Conservation (phyloP, 306 rosid genomes). For the Mucuna pruriens region DNA sequence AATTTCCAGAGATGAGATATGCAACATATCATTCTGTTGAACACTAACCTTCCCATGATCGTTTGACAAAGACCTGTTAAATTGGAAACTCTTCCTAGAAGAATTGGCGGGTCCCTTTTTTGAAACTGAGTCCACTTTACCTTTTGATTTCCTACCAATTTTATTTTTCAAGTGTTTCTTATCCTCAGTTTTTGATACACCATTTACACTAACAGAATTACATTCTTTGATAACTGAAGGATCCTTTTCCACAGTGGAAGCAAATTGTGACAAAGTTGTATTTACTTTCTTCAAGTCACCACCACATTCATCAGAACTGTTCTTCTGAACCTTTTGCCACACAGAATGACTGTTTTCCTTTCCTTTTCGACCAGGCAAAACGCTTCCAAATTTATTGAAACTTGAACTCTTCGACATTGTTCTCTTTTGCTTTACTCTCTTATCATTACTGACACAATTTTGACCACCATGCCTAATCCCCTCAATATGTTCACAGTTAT, state of each 20-base stretch:
- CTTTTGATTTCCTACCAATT: slow-evolving; percentile 56
- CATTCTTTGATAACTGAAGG: slow-evolving; percentile 46
- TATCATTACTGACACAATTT: slow-evolving; percentile 44
- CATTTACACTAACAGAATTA: slow-evolving; percentile 40
- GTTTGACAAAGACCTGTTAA: slow-evolving; percentile 44
- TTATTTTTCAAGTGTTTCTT: slow-evolving; percentile 56
- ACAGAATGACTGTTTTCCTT: slow-evolving; percentile 74
- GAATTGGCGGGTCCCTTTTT: slow-evolving; percentile 52
- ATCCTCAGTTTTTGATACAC: slow-evolving; percentile 45
- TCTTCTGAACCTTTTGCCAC: slow-evolving; percentile 89
- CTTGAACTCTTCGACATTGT: slow-evolving; percentile 48
- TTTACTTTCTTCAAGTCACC: slow-evolving; percentile 56
- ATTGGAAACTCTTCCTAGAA: slow-evolving; percentile 55
- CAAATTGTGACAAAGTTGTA: slow-evolving; percentile 44
- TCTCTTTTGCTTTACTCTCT: slow-evolving; percentile 63
- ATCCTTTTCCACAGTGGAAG: slow-evolving; percentile 46
- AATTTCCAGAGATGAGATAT: slow-evolving; percentile 44
- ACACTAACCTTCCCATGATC: slow-evolving; percentile 43
- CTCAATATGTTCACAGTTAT: slow-evolving; percentile 47
- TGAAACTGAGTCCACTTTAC: slow-evolving; percentile 43
- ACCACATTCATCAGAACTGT: slow-evolving; percentile 43
- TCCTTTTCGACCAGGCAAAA: slow-evolving; percentile 54
- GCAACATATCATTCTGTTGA: slow-evolving; percentile 46
- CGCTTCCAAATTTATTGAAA: slow-evolving; percentile 51
- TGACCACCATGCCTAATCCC: slow-evolving; percentile 44